These are phyloP conservation scores for Camellia sinensis DNA, from an alignment of 148 eudicot genomes.

Conservation along the genomic window DNA sequence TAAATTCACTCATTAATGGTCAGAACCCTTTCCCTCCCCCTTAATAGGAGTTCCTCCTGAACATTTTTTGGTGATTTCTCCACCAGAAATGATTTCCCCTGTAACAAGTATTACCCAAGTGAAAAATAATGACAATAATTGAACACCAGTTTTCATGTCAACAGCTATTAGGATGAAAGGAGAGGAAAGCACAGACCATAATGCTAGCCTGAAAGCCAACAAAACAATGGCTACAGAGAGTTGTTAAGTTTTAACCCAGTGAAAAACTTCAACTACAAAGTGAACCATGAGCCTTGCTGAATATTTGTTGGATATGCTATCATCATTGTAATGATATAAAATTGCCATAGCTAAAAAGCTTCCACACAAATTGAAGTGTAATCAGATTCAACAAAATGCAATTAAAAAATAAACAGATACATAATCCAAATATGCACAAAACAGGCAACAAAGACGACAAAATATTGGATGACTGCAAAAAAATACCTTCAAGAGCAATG, in stretches of 20 bases:
- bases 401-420: background rate
- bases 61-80: background rate
- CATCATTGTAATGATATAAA: too few relatives aligned
- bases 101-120: background rate
- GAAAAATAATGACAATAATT: background rate
- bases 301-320: too few relatives aligned
- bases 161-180: background rate
- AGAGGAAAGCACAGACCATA: background rate
- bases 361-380: background rate
- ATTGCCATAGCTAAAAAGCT: background rate
- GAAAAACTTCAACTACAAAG: background rate
- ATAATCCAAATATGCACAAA: background rate
- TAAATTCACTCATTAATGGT: background rate
- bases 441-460: background rate
- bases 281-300: background rate
- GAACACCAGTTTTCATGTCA: background rate
- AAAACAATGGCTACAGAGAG: background rate
- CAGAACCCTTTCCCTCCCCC: too few relatives aligned
- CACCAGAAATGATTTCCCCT: background rate
- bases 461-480: background rate
- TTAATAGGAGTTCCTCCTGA: too few relatives aligned
- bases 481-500: constrained; percentile 1
- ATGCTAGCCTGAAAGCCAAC: background rate
- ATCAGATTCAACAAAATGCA: background rate
- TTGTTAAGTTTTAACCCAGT: background rate